Conservation (phyloP, 257 asterid species). For the Ilex asprella region DNA sequence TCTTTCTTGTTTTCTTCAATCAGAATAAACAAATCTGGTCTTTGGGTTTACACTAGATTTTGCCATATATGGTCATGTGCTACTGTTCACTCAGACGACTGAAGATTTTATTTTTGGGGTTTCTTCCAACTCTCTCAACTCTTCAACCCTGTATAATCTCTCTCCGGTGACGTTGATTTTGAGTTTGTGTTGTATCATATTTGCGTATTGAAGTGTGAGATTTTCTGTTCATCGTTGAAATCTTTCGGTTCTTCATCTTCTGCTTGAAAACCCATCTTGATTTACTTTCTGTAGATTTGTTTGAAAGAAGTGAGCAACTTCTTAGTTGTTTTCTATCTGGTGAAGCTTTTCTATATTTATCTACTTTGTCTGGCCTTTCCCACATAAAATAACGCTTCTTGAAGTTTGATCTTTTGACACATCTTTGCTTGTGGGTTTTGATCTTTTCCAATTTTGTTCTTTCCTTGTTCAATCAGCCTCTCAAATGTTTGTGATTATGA, state of each 20-base stretch:
- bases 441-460: slow-evolving; percentile 24
- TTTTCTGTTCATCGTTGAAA: slow-evolving; percentile 1
- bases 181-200: slow-evolving; percentile 6
- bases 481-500: slow-evolving; percentile 10
- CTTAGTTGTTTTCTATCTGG: slow-evolving; percentile 40
- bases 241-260: background rate
- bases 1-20: slow-evolving; percentile 14
- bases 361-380: slow-evolving; percentile 28
- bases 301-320: slow-evolving; percentile 18
- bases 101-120: slow-evolving; percentile 27
- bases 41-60: slow-evolving; percentile 10
- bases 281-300: slow-evolving; percentile 26
- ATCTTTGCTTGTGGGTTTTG: slow-evolving; percentile 22
- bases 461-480: slow-evolving; percentile 27
- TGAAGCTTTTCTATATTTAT: slow-evolving; percentile 25
- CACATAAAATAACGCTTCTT: slow-evolving; percentile 84
- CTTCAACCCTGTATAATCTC: slow-evolving; percentile 5
- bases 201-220: background rate
- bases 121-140: slow-evolving; percentile 5
- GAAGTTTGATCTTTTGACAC: slow-evolving; percentile 27
- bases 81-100: slow-evolving; percentile 42
- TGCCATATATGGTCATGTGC: slow-evolving; percentile 7
- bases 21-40: slow-evolving; percentile 32
- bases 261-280: slow-evolving; percentile 8
- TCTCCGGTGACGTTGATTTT: slow-evolving; percentile 18